Percentiles rank a stretch among this genome's conserved stretches.
These are phyloP conservation scores for Prototheca wickerhamii DNA, from an alignment of 163 green algal species.

Conservation along the genomic window DNA sequence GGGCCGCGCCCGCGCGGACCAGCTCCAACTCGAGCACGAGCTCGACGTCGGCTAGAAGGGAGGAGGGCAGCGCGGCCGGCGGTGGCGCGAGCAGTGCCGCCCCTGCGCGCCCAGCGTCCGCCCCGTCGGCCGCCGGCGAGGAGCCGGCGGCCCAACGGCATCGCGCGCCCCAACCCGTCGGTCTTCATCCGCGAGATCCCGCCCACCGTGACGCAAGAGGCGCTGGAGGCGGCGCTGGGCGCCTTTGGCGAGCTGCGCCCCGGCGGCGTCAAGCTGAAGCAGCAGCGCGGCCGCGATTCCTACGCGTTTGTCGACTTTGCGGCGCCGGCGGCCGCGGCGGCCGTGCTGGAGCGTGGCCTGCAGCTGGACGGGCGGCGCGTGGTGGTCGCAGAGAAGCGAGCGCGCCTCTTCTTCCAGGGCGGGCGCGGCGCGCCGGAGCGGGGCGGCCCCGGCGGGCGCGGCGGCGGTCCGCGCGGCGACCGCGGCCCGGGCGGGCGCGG, in stretches of 20 bases:
- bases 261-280: constrained; percentile 39
- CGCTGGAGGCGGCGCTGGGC: neutral
- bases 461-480: neutral
- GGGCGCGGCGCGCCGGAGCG: neutral
- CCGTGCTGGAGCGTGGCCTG: constrained; percentile 12
- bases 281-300: constrained; percentile 28
- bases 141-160: no score
- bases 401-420: constrained; percentile 14
- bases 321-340: constrained; percentile 18
- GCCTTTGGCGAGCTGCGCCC: constrained; percentile 6
- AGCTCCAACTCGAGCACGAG: no score
- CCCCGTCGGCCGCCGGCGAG: no score
- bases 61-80: no score
- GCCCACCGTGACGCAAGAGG: neutral
- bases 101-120: no score
- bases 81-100: no score
- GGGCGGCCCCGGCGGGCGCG: neutral
- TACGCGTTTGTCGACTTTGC: constrained; percentile 55
- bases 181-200: constrained; percentile 30
- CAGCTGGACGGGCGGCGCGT: constrained; percentile 15
- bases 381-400: constrained; percentile 21
- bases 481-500: neutral
- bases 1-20: no score
- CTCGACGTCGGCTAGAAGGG: no score
- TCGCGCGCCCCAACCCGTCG: neutral